phyloP scores from a whole-genome alignment of 495 filamentous ascomycete species.

The Penicillium longicatenatum region DNA sequence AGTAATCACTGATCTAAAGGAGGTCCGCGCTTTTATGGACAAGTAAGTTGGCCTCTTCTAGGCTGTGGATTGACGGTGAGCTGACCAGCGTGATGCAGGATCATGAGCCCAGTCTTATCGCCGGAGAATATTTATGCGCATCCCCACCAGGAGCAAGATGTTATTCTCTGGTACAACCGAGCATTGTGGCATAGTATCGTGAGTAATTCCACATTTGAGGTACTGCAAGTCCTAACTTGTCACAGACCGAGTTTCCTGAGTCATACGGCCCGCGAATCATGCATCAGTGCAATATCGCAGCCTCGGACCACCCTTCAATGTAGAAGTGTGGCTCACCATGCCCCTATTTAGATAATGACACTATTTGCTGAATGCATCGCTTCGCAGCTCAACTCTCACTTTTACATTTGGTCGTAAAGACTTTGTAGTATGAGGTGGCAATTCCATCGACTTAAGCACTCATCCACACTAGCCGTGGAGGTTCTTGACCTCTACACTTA shows the following conservation, averaged over 20 bases:
- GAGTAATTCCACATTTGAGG: neutral
- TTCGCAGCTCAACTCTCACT: no score
- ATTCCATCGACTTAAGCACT: no score
- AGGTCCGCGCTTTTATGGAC: neutral
- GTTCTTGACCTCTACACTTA: no score
- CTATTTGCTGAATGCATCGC: no score
- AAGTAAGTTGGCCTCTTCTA: neutral
- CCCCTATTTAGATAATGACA: no score
- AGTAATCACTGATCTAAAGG: neutral
- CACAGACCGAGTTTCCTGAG: constrained; percentile 31
- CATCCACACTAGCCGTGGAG: no score
- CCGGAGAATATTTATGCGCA: constrained; percentile 29
- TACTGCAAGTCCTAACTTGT: neutral
- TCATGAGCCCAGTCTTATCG: neutral
- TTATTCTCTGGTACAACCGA: constrained; percentile 35
- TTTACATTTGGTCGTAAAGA: no score
- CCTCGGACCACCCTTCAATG: constrained; percentile 21
- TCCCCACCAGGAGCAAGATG: constrained; percentile 30
- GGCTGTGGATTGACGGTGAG: neutral
- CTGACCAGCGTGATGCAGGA: neutral
- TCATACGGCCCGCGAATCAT: constrained; percentile 26
- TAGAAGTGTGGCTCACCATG: neutral
- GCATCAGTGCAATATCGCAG: constrained; percentile 34
- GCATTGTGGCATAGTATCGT: constrained; percentile 33
- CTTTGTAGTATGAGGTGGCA: no score